A percentile compares a stretch with the other conserved stretches of the same genome.
Evolutionary conservation across 2,329 filamentous ascomycete genomes (phyloP).

Genomic region (Bretziella fagacearum): DNA sequence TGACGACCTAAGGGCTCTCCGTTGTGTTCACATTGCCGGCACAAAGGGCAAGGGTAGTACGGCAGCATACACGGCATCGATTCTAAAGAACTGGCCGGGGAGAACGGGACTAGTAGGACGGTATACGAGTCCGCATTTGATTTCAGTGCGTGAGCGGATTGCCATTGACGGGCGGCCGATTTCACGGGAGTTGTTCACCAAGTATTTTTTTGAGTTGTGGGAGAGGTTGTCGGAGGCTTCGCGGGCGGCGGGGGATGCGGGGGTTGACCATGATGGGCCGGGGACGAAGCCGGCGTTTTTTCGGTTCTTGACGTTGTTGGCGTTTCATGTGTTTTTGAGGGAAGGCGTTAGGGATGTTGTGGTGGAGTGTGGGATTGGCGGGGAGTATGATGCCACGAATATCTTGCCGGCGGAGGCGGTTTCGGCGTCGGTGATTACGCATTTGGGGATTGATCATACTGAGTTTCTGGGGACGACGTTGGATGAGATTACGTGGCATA

Average conservation of each 20-base stretch:
- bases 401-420: constrained; percentile 48
- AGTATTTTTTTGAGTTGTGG: constrained; percentile 76
- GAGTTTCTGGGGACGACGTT: constrained; percentile 64
- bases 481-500: constrained; percentile 77
- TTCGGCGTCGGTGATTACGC: constrained; percentile 56
- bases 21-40: constrained; percentile 67
- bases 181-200: constrained; percentile 49
- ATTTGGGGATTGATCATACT: constrained; percentile 72
- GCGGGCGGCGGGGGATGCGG: constrained; percentile 19
- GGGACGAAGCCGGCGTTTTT: constrained; percentile 77
- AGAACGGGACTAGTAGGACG: constrained; percentile 41
- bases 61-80: constrained; percentile 65
- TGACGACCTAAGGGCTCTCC: constrained; percentile 26
- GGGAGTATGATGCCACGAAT: constrained; percentile 86
- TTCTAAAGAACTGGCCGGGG: constrained; percentile 36
- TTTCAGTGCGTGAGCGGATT: constrained; percentile 72
- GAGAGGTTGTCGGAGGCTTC: constrained; percentile 35
- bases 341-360: constrained; percentile 65
- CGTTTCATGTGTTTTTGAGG: constrained; percentile 63
- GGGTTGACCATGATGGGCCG: constrained; percentile 33
- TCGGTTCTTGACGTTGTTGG: constrained; percentile 75
- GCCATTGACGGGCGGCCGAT: constrained; percentile 56
- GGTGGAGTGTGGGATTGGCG: constrained; percentile 86
- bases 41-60: constrained; percentile 92
- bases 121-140: constrained; percentile 73